Conservation (phyloP, 2,329 filamentous ascomycete genomes). For the Sporothrix variecibatus region DNA sequence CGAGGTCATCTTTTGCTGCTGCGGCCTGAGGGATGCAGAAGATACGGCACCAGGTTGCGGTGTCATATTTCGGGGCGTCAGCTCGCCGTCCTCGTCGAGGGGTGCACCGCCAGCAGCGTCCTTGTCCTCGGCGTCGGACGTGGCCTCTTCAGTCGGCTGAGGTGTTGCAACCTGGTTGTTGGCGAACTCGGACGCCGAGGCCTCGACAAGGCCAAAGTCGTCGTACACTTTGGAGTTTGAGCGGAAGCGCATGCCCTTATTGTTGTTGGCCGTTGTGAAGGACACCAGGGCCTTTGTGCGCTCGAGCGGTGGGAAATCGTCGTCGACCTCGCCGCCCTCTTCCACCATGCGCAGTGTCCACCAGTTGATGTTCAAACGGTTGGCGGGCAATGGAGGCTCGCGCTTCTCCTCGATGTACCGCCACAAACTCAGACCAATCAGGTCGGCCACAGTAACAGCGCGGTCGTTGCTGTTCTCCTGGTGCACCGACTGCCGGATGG, state of each 20-base stretch:
- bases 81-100: slow-evolving; percentile 28
- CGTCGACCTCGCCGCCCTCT: slow-evolving; percentile 80
- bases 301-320: slow-evolving; percentile 78
- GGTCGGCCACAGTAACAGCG: slow-evolving; percentile 71
- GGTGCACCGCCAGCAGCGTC: not conserved
- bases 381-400: slow-evolving; percentile 63
- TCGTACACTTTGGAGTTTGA: slow-evolving; percentile 77
- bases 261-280: slow-evolving; percentile 80
- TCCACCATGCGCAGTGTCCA: slow-evolving; percentile 85
- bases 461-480: slow-evolving; percentile 58
- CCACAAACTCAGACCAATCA: slow-evolving; percentile 80
- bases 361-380: slow-evolving; percentile 75
- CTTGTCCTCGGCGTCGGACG: not conserved
- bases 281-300: slow-evolving; percentile 72
- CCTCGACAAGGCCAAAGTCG: slow-evolving; percentile 78
- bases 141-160: slow-evolving; percentile 60
- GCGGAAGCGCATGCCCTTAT: slow-evolving; percentile 60
- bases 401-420: slow-evolving; percentile 75
- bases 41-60: slow-evolving; percentile 35
- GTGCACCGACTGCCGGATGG: slow-evolving; percentile 69
- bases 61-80: slow-evolving; percentile 53
- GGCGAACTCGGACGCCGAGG: slow-evolving; percentile 65
- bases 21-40: not conserved
- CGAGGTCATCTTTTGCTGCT: not conserved
- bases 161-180: slow-evolving; percentile 71